These are phyloP conservation scores for Fraxinus pennsylvanica DNA, from an alignment of 257 asterid species.

Conservation along the genomic window DNA sequence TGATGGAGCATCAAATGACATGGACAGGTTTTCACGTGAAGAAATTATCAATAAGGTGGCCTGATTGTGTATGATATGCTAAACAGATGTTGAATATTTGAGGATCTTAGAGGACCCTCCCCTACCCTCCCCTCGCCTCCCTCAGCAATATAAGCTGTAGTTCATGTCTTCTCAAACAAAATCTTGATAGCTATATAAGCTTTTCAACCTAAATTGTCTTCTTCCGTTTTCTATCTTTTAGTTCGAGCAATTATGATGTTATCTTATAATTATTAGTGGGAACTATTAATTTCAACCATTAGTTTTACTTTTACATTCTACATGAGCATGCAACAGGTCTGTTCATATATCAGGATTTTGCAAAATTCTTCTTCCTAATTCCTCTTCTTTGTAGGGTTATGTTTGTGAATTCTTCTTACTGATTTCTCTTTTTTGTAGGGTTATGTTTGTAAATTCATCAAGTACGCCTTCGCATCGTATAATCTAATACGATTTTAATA, in stretches of 20 bases:
- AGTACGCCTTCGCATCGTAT: too few species aligned
- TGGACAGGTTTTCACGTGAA: constrained; percentile 8
- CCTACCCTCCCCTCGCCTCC: not conserved
- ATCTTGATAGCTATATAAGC: not conserved
- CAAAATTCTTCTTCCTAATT: too few species aligned
- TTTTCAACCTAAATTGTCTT: too few species aligned
- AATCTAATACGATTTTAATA: too few species aligned
- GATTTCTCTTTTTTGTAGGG: too few species aligned
- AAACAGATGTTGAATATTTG: constrained; percentile 31
- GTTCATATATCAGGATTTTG: too few species aligned
- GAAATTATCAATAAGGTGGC: not conserved
- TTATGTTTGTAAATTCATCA: too few species aligned
- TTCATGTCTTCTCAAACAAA: not conserved
- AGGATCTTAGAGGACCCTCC: constrained; percentile 25
- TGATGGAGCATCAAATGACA: not conserved
- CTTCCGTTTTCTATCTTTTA: too few species aligned
- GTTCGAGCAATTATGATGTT: too few species aligned
- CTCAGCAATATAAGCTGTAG: not conserved
- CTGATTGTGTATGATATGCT: constrained; percentile 20
- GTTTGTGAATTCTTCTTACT: too few species aligned
- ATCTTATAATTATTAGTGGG: not conserved
- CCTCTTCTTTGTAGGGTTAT: too few species aligned
- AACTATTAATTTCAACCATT: not conserved
- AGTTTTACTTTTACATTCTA: not conserved
- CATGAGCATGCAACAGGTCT: not conserved